These are phyloP conservation scores for Aureobasidium lini DNA, from an alignment of 2,329 filamentous ascomycete species.

Conservation along the genomic window DNA sequence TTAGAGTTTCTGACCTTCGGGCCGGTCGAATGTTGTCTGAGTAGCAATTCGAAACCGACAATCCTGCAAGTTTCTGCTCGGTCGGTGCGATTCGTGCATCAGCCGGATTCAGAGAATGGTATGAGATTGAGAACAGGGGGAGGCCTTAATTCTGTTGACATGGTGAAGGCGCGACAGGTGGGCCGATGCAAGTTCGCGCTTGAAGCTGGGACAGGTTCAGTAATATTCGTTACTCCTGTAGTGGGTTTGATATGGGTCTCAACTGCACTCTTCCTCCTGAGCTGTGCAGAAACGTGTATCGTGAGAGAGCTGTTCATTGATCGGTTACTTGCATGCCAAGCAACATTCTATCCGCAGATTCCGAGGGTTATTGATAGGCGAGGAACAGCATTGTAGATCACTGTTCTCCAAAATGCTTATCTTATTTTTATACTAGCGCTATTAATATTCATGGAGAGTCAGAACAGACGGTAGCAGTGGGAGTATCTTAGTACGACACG, in stretches of 20 bases:
- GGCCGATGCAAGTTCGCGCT: background rate
- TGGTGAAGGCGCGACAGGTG: conserved; percentile 7
- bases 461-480: background rate
- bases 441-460: background rate
- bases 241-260: background rate
- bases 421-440: conserved; percentile 2
- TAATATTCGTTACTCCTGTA: background rate
- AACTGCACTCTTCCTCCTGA: background rate
- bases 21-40: background rate
- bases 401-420: background rate
- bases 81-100: background rate
- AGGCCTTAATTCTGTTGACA: background rate
- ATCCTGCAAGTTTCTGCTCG: background rate
- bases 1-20: background rate
- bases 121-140: background rate
- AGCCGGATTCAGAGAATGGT: conserved; percentile 3
- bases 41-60: background rate
- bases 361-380: conserved; percentile 1
- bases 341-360: background rate
- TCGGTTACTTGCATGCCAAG: conserved; percentile 9
- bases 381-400: background rate
- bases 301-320: background rate
- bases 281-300: background rate
- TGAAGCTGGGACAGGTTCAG: background rate
- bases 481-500: conserved; percentile 1